Evolutionary conservation across 176 grass and related monocot species (phyloP), one percentile per base, ranked within the genome.

Genomic region (Elaeis guineensis): DNA sequence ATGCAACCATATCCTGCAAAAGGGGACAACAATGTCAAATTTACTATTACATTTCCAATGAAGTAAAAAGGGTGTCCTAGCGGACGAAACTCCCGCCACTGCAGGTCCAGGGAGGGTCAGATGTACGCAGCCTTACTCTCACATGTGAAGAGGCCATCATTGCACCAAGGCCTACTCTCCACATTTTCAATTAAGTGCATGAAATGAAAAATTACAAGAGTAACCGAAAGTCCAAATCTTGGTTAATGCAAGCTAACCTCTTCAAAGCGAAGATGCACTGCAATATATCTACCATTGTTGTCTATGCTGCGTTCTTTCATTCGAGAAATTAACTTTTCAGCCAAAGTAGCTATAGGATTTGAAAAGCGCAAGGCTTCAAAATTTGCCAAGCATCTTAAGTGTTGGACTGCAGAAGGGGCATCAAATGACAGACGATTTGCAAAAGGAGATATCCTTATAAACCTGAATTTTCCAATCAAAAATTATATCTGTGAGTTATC

Each of bases 1-100:
- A 98, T 7, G 94, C 88, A 66, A 98, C 94, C 94, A 98, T 98
- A 89, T 98, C 94, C 94, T 98, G 77, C n/a, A 85, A 54, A 49
- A 74, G 30, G 49, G 25, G 17, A n/a, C 16, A 54, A 30, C 19
- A 9, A 22, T 4, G 18, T 44, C 19, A 39, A 39, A 17, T n/a
- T 24, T 44, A 44, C 35, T 44, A 44, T 12, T 44, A 44, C 9
- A 44, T 44, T 44, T 44, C 35, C 35, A 44, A 14, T 12, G 35
- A 44, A 44, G 35, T 44, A 44, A 9, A 12, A 44, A 30, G 5
- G 28, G 28, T 30, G 5, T 30, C 19, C 19, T 5, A 20, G 2
- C 5, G 5, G 19, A 7, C 52, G 4, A 55, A 9, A 9, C 19
- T 55, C 8, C 5, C 1, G 17, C 18, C 16, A 18, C 16, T 55